Percentiles rank a stretch among this genome's conserved stretches.
These are phyloP conservation scores for Sugiyamaella novakii DNA, from an alignment of 1,139 yeast species.

Conservation along the genomic window DNA sequence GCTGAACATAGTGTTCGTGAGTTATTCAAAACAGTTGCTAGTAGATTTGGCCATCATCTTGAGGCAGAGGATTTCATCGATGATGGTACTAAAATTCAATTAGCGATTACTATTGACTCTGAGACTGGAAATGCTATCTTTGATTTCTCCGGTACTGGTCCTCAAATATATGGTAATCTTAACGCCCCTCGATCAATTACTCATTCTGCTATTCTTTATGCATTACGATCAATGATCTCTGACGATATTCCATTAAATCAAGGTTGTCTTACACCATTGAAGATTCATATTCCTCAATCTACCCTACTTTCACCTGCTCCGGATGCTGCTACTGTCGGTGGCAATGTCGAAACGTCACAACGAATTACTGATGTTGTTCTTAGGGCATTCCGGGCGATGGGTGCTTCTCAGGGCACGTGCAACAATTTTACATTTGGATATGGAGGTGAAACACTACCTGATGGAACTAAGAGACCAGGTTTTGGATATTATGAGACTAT, in stretches of 20 bases:
- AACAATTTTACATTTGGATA: conserved; percentile 72
- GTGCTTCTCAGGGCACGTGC: conserved; percentile 76
- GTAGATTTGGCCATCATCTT: conserved; percentile 43
- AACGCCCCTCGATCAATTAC: conserved; percentile 76
- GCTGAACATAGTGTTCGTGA: conserved; percentile 59
- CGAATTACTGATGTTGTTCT: conserved; percentile 78
- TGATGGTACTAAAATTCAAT: conserved; percentile 58
- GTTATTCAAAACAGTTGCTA: conserved; percentile 45
- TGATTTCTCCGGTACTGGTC: conserved; percentile 64
- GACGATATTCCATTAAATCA: conserved; percentile 83
- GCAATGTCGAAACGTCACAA: conserved; percentile 86
- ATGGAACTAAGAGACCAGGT: conserved; percentile 45
- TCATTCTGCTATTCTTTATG: conserved; percentile 78
- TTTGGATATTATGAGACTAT: conserved; percentile 76
- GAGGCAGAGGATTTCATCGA: conserved; percentile 58
- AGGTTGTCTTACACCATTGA: conserved; percentile 76
- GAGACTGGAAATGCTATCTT: conserved; percentile 53
- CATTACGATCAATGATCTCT: conserved; percentile 70
- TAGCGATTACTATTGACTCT: conserved; percentile 49
- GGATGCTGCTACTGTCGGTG: conserved; percentile 87
- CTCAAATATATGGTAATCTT: conserved; percentile 61
- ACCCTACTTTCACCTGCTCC: conserved; percentile 68
- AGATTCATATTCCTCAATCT: conserved; percentile 65
- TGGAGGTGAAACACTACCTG: conserved; percentile 43
- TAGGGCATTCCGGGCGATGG: conserved; percentile 75